Percentiles rank a stretch among this genome's conserved stretches.
Evolutionary conservation across 176 grass and related monocot species (phyloP).

Genomic region (Panicum miliaceum): DNA sequence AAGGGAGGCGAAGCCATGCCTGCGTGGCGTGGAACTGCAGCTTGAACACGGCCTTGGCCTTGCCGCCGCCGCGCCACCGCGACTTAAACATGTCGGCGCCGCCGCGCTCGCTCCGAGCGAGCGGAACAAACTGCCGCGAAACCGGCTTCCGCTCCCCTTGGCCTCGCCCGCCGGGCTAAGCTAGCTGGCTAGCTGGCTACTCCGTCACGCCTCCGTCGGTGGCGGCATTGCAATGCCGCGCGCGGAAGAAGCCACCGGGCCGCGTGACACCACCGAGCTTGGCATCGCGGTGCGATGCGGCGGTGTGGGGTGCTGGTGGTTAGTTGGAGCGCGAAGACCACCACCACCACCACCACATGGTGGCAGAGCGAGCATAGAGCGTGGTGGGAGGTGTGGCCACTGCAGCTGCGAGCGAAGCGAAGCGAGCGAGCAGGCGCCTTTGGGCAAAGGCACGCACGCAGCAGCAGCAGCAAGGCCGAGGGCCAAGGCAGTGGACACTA

Average conservation of each 20-base stretch:
- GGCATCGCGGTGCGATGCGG: constrained; percentile 38
- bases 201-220: constrained; percentile 21
- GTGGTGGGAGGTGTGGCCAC: constrained; percentile 19
- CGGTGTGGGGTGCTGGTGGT: constrained; percentile 1
- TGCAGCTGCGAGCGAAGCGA: constrained; percentile 16
- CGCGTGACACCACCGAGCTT: constrained; percentile 36
- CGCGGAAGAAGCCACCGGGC: constrained; percentile 22
- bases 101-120: background rate
- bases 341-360: constrained; percentile 32
- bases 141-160: background rate
- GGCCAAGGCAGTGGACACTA: background rate
- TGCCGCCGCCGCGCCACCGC: constrained; percentile 82
- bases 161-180: background rate
- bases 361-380: constrained; percentile 50
- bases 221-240: constrained; percentile 62
- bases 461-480: constrained; percentile 3
- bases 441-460: constrained; percentile 34
- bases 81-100: constrained; percentile 86
- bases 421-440: constrained; percentile 22
- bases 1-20: constrained; percentile 34
- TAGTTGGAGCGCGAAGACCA: constrained; percentile 34
- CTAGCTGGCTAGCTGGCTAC: background rate
- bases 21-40: constrained; percentile 85
- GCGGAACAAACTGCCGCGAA: background rate
- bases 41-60: constrained; percentile 89